Percentiles rank a stretch among this genome's conserved stretches.
phyloP scores from a whole-genome alignment of 176 grass and related monocot genomes.

The Oryza glumipatula region DNA sequence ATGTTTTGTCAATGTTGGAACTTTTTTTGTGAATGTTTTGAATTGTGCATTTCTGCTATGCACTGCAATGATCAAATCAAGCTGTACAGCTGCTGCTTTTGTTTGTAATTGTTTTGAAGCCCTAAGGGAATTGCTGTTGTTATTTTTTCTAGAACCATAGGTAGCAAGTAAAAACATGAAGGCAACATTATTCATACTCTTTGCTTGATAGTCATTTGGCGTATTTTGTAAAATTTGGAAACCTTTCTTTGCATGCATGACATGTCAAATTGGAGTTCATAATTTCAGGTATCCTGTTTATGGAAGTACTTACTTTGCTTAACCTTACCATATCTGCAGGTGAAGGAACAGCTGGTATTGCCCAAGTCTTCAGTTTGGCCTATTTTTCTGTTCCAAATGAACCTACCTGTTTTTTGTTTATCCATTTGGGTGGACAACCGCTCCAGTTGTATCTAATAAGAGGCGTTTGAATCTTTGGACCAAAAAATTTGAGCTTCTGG shows the following conservation, averaged over 20 bases:
- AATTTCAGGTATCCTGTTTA: not conserved
- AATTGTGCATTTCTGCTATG: not conserved
- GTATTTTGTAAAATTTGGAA: constrained; percentile 7
- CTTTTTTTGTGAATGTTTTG: not conserved
- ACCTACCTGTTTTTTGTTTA: not conserved
- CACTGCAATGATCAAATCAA: not conserved
- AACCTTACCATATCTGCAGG: constrained; percentile 9
- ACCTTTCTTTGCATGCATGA: not conserved
- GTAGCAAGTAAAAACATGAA: not conserved
- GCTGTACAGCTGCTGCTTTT: not conserved
- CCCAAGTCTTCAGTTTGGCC: not conserved
- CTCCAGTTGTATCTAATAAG: constrained; percentile 41
- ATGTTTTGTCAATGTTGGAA: not conserved
- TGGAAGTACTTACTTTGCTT: not conserved
- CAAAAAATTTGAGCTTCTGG: not conserved
- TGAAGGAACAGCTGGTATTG: constrained; percentile 10
- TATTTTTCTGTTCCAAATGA: constrained; percentile 16
- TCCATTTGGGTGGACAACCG: not conserved
- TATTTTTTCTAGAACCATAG: not conserved
- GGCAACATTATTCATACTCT: not conserved
- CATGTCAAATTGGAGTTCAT: not conserved
- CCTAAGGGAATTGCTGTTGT: not conserved
- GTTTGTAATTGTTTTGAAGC: not conserved
- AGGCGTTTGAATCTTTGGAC: constrained; percentile 33
- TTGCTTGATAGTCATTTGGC: not conserved